These are phyloP conservation scores for Yamadazyma dushanensis DNA, from an alignment of 1,139 yeast species.

Conservation along the genomic window DNA sequence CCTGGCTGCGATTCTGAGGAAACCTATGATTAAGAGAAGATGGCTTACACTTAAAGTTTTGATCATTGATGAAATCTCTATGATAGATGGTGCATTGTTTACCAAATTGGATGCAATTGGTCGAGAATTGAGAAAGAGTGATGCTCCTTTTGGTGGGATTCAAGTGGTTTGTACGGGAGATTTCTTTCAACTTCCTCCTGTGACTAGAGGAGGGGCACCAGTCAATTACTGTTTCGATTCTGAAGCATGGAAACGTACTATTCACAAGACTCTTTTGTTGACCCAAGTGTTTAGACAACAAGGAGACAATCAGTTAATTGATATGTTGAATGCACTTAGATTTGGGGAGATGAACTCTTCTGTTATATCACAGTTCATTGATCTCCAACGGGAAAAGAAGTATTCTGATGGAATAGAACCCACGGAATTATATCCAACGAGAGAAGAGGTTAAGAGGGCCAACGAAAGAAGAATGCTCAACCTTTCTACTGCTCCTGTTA, in stretches of 20 bases:
- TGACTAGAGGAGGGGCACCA: slow-evolving; percentile 42
- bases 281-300: slow-evolving; percentile 71
- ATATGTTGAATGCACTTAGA: slow-evolving; percentile 74
- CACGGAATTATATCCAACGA: slow-evolving; percentile 74
- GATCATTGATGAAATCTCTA: slow-evolving; percentile 79
- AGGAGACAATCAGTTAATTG: slow-evolving; percentile 65
- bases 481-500: slow-evolving; percentile 33
- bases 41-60: slow-evolving; percentile 67
- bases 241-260: slow-evolving; percentile 53
- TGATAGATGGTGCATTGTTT: slow-evolving; percentile 71
- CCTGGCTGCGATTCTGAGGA: slow-evolving; percentile 46
- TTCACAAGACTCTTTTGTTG: slow-evolving; percentile 56
- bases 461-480: slow-evolving; percentile 53
- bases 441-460: slow-evolving; percentile 72
- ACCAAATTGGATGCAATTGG: slow-evolving; percentile 68
- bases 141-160: slow-evolving; percentile 74
- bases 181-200: slow-evolving; percentile 86
- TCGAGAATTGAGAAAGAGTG: slow-evolving; percentile 43
- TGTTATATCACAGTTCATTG: slow-evolving; percentile 44
- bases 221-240: slow-evolving; percentile 59
- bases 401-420: slow-evolving; percentile 79
- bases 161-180: slow-evolving; percentile 81
- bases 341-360: slow-evolving; percentile 56
- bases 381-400: slow-evolving; percentile 51
- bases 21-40: slow-evolving; percentile 41